Conservation (phyloP, 2,329 filamentous ascomycete genomes). For the Alternaria sp. region DNA sequence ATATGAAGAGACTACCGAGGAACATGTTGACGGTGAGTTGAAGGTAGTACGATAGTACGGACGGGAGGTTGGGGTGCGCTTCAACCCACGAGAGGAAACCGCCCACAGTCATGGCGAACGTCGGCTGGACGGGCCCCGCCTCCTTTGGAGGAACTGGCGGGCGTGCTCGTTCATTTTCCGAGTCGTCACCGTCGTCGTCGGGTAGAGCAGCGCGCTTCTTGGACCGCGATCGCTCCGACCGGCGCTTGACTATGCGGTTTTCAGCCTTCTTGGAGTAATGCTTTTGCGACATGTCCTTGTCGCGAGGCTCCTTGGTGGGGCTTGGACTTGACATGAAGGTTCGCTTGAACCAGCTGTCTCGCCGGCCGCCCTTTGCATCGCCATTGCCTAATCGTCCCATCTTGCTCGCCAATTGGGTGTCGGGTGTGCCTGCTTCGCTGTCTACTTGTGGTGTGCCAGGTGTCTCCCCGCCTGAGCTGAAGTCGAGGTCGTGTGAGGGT, state of each 20-base stretch:
- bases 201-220: constrained; percentile 36
- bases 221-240: constrained; percentile 30
- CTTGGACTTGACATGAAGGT: constrained; percentile 44
- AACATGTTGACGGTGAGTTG: constrained; percentile 72
- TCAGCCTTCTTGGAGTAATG: constrained; percentile 52
- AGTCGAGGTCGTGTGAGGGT: constrained; percentile 51
- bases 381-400: constrained; percentile 40
- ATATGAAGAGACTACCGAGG: constrained; percentile 66
- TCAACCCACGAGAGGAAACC: constrained; percentile 69
- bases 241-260: constrained; percentile 50
- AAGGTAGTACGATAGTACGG: constrained; percentile 71
- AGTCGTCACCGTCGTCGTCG: constrained; percentile 38
- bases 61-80: constrained; percentile 70
- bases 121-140: constrained; percentile 27
- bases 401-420: constrained; percentile 44
- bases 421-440: constrained; percentile 55
- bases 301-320: constrained; percentile 51
- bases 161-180: constrained; percentile 31
- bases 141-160: constrained; percentile 7
- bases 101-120: constrained; percentile 48
- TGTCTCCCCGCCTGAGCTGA: constrained; percentile 61
- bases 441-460: constrained; percentile 57
- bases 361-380: constrained; percentile 43
- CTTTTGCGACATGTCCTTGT: constrained; percentile 31
- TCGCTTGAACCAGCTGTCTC: constrained; percentile 45